phyloP scores from a whole-genome alignment of 805 yeast genomes.

The Scheffersomyces spartinae region DNA sequence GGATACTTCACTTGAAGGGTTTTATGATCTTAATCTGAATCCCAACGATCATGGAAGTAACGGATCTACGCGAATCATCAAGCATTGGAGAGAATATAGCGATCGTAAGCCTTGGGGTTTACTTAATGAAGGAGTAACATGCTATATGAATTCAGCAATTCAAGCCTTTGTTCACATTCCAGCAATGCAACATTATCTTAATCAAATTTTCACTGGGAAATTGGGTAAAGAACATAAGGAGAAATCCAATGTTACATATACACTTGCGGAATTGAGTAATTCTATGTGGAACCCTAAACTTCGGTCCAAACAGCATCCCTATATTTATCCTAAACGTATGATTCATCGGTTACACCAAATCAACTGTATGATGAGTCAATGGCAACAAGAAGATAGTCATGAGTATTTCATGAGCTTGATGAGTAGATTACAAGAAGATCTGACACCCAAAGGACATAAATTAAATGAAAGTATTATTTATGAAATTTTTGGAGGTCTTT shows the following conservation, averaged over 20 bases:
- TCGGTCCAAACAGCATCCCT: slow-evolving; percentile 22
- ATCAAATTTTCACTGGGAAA: slow-evolving; percentile 48
- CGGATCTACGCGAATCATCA: slow-evolving; percentile 43
- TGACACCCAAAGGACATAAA: slow-evolving; percentile 83
- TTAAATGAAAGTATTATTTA: slow-evolving; percentile 72
- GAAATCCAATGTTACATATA: slow-evolving; percentile 53
- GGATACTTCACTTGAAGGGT: slow-evolving; percentile 16
- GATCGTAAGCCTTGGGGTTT: slow-evolving; percentile 55
- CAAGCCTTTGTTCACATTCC: slow-evolving; percentile 89
- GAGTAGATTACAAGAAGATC: slow-evolving; percentile 82
- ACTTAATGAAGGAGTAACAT: slow-evolving; percentile 87
- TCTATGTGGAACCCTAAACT: slow-evolving; percentile 46
- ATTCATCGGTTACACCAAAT: slow-evolving; percentile 67
- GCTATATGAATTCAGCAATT: slow-evolving; percentile 92
- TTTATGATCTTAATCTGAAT: slow-evolving; percentile 48
- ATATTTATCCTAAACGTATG: slow-evolving; percentile 65
- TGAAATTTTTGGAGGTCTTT: slow-evolving; percentile 88
- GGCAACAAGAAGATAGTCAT: slow-evolving; percentile 98
- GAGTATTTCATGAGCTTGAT: slow-evolving; percentile 91
- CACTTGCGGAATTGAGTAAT: slow-evolving; percentile 54
- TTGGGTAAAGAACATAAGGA: slow-evolving; percentile 33
- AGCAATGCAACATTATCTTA: slow-evolving; percentile 74
- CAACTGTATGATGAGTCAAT: slow-evolving; percentile 91
- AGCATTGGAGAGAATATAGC: slow-evolving; percentile 56
- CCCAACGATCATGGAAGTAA: slow-evolving; percentile 55